Evolutionary conservation across 1,284 basidiomycete species (phyloP).

Genomic region (Tilletiopsis washingtonensis): DNA sequence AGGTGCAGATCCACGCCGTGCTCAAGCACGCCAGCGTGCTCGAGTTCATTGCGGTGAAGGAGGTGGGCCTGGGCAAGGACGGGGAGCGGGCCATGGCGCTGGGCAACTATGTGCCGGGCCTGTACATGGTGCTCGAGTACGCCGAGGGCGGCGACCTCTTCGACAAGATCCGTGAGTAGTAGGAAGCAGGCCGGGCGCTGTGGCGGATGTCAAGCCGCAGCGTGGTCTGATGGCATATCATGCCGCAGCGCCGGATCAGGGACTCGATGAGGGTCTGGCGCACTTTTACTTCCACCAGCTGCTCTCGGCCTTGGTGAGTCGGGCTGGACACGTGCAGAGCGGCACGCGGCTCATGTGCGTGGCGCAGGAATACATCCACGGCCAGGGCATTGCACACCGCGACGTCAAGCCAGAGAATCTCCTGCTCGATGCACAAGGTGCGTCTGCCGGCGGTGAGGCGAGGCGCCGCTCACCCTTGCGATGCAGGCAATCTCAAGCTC

Average conservation of each 20-base stretch:
- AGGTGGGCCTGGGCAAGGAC: constrained; percentile 14
- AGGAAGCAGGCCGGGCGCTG: too few relatives aligned
- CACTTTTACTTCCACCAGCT: constrained; percentile 88
- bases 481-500: constrained; percentile 62
- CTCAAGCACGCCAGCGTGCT: constrained; percentile 77
- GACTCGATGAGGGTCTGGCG: constrained; percentile 76
- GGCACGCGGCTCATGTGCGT: not conserved
- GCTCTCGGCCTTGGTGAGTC: constrained; percentile 59
- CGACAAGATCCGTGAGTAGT: constrained; percentile 82
- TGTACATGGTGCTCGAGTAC: constrained; percentile 87
- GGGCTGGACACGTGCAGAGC: constrained; percentile 41
- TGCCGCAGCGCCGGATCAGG: constrained; percentile 62
- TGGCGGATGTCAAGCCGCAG: too few relatives aligned
- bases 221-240: too few relatives aligned
- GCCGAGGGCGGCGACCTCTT: constrained; percentile 92
- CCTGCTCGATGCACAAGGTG: constrained; percentile 52
- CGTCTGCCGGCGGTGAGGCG: not conserved
- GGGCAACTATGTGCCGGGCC: constrained; percentile 49
- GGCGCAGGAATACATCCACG: constrained; percentile 60
- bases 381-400: constrained; percentile 54
- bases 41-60: constrained; percentile 62
- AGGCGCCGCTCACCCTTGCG: not conserved
- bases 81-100: constrained; percentile 9
- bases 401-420: constrained; percentile 52
- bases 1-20: constrained; percentile 79